These are phyloP conservation scores for Ochetophila trinervis DNA, from an alignment of 306 rosid genomes.

Conservation along the genomic window DNA sequence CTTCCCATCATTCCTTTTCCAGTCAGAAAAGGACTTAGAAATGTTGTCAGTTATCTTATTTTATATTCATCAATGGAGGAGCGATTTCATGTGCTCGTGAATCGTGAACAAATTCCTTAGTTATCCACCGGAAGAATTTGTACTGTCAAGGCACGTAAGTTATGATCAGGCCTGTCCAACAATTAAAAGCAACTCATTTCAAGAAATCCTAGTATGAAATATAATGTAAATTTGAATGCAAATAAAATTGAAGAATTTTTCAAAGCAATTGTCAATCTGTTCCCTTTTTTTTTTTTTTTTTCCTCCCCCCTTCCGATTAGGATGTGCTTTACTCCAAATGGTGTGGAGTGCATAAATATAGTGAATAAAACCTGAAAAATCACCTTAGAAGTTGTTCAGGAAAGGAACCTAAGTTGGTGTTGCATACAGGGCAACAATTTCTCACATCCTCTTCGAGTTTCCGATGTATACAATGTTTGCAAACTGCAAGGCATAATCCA, in stretches of 20 bases:
- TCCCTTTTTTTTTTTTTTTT: too few species aligned
- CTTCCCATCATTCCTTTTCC: not conserved
- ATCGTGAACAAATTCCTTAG: too few species aligned
- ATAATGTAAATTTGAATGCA: not conserved
- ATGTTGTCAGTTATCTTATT: not conserved
- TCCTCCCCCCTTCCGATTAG: not conserved
- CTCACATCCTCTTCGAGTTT: not conserved
- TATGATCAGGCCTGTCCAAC: not conserved
- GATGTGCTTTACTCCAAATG: not conserved
- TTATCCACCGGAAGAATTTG: not conserved
- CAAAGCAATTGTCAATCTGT: too few species aligned
- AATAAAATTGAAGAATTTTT: too few species aligned
- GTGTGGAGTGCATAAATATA: not conserved
- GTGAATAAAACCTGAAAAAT: not conserved
- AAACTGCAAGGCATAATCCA: not conserved
- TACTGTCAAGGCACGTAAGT: not conserved
- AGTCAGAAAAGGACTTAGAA: not conserved
- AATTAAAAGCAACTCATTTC: not conserved
- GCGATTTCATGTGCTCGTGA: not conserved
- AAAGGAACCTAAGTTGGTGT: not conserved
- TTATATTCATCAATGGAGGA: not conserved
- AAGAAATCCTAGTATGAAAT: not conserved
- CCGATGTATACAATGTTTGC: not conserved
- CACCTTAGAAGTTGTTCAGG: not conserved
- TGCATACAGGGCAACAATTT: not conserved